A percentile compares a stretch with the other conserved stretches of the same genome.
Evolutionary conservation across 2,329 filamentous ascomycete genomes (phyloP).

Genomic region (Fonsecaea multimorphosa): DNA sequence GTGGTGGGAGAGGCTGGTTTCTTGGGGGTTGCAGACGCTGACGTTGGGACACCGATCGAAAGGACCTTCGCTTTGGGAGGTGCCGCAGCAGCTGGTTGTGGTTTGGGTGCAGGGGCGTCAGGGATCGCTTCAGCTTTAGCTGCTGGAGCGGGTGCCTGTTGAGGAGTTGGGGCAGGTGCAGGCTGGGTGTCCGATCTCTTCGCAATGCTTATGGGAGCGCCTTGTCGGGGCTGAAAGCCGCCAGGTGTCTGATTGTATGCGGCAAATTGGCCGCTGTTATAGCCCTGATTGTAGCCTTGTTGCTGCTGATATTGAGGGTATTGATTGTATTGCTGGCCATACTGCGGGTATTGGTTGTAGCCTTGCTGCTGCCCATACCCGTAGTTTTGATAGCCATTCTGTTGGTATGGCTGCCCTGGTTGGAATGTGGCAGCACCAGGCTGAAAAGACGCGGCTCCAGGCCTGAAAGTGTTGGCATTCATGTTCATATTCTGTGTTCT

Average conservation of each 20-base stretch:
- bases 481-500: slow-evolving; percentile 77
- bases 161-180: slow-evolving; percentile 53
- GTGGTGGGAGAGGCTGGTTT: slow-evolving; percentile 60
- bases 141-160: slow-evolving; percentile 53
- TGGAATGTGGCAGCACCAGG: slow-evolving; percentile 73
- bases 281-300: slow-evolving; percentile 54
- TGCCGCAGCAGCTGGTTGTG: slow-evolving; percentile 40
- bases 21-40: slow-evolving; percentile 45
- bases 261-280: slow-evolving; percentile 52
- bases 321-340: slow-evolving; percentile 56
- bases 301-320: slow-evolving; percentile 51
- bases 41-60: slow-evolving; percentile 66
- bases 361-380: slow-evolving; percentile 59
- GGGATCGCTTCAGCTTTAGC: slow-evolving; percentile 46
- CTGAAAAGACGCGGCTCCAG: slow-evolving; percentile 68
- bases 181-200: slow-evolving; percentile 54
- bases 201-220: slow-evolving; percentile 53
- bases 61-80: slow-evolving; percentile 69
- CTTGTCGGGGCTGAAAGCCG: slow-evolving; percentile 49
- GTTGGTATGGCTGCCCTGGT: slow-evolving; percentile 71
- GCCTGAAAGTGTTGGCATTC: slow-evolving; percentile 64
- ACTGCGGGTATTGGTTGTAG: slow-evolving; percentile 62
- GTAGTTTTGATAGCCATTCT: slow-evolving; percentile 58
- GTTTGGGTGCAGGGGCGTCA: slow-evolving; percentile 42
- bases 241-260: slow-evolving; percentile 50